Evolutionary conservation across 139 green algal species (phyloP).

Genomic region (Parachlorella kessleri): DNA sequence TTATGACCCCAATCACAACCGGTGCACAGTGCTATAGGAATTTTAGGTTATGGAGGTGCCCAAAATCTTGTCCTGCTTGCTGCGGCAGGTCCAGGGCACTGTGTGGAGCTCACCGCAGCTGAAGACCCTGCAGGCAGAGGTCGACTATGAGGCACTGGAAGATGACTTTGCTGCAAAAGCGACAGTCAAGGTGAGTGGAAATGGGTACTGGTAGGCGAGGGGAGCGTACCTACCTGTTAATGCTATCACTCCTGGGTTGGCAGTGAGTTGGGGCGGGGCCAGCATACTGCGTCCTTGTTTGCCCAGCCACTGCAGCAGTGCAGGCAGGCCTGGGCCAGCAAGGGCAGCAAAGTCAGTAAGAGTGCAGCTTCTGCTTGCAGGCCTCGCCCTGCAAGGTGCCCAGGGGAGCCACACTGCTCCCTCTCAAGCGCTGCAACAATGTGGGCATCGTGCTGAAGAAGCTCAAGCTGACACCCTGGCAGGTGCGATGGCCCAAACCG

Average conservation of each 20-base stretch:
- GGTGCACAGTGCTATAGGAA: neutral
- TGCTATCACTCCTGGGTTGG: no score
- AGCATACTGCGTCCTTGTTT: no score
- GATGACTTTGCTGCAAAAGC: slow-evolving; percentile 41
- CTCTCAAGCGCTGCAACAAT: slow-evolving; percentile 42
- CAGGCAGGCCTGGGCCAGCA: no score
- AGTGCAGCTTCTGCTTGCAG: no score
- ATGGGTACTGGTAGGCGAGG: neutral
- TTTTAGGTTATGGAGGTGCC: neutral
- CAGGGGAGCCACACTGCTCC: slow-evolving; percentile 24
- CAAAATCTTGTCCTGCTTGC: no score
- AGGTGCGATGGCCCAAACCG: no score
- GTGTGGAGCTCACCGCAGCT: neutral
- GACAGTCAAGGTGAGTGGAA: neutral
- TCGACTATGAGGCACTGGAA: slow-evolving; percentile 47
- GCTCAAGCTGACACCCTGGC: slow-evolving; percentile 40
- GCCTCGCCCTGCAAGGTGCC: no score
- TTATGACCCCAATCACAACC: neutral
- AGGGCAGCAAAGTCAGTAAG: no score
- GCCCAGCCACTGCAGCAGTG: no score
- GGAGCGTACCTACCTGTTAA: neutral
- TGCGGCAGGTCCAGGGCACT: neutral
- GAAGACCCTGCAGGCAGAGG: neutral
- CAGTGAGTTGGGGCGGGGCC: no score
- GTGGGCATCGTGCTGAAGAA: slow-evolving; percentile 37